Conservation (phyloP, 2,329 filamentous ascomycete genomes). For the Cordyceps militaris region DNA sequence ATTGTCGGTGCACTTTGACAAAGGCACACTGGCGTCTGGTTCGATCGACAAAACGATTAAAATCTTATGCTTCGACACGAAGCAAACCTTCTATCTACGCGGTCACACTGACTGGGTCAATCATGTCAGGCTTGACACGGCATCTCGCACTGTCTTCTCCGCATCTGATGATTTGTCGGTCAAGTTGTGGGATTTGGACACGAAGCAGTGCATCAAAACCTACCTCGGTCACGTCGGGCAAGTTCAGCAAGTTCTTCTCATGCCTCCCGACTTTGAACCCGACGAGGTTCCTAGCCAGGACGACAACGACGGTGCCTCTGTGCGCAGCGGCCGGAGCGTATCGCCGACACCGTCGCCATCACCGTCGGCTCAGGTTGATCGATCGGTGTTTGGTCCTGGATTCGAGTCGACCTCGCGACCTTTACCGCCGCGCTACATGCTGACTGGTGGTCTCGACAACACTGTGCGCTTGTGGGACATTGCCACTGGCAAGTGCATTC, state of each 20-base stretch:
- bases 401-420: conserved; percentile 61
- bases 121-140: conserved; percentile 77
- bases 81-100: conserved; percentile 69
- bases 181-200: conserved; percentile 89
- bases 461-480: conserved; percentile 93
- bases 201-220: conserved; percentile 64
- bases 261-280: conserved; percentile 83
- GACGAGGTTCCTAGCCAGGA: conserved; percentile 53
- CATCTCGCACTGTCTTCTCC: conserved; percentile 80
- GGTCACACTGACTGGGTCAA: conserved; percentile 96
- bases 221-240: conserved; percentile 92
- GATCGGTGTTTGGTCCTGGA: conserved; percentile 50
- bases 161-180: conserved; percentile 90
- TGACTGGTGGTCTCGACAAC: conserved; percentile 84
- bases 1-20: conserved; percentile 81
- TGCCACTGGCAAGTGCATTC: conserved; percentile 69
- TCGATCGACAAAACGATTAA: conserved; percentile 86
- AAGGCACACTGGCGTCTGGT: conserved; percentile 76
- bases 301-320: conserved; percentile 47
- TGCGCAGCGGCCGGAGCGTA: conserved; percentile 40
- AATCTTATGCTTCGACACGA: conserved; percentile 85
- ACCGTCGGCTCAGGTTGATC: conserved; percentile 33
- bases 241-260: conserved; percentile 81
- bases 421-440: conserved; percentile 80
- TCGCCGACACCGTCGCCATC: conserved; percentile 35